A percentile compares a stretch with the other conserved stretches of the same genome.
phyloP scores from a whole-genome alignment of 768 basidiomycete genomes.

The Amylocystis lapponica region DNA sequence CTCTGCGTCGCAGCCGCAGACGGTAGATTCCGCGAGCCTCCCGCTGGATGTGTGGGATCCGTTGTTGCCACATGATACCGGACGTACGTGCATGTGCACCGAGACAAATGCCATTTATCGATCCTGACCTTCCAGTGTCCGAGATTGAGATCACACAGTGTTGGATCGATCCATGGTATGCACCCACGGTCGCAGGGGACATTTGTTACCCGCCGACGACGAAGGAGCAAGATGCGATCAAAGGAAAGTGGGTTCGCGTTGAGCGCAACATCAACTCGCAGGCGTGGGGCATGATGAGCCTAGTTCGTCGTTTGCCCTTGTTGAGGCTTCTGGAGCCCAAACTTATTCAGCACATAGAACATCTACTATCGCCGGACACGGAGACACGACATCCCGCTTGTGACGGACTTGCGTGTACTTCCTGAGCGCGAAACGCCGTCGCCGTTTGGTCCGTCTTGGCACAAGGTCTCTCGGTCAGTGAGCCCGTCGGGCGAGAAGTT shows the following conservation, averaged over 20 bases:
- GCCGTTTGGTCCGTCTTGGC: slow-evolving; percentile 49
- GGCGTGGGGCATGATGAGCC: slow-evolving; percentile 45
- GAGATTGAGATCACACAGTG: slow-evolving; percentile 74
- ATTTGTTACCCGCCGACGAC: slow-evolving; percentile 69
- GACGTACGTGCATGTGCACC: slow-evolving; percentile 42
- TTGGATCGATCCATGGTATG: slow-evolving; percentile 52
- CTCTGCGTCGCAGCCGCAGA: slow-evolving; percentile 22
- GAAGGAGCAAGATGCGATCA: slow-evolving; percentile 65
- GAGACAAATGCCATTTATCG: neutral
- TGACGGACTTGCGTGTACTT: slow-evolving; percentile 68
- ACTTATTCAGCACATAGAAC: slow-evolving; percentile 32
- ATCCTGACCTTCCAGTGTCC: slow-evolving; percentile 51
- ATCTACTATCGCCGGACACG: slow-evolving; percentile 85
- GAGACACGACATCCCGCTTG: slow-evolving; percentile 72
- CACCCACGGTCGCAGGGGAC: slow-evolving; percentile 29
- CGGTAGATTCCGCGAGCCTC: slow-evolving; percentile 57
- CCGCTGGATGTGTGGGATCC: slow-evolving; percentile 81
- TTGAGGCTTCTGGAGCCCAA: neutral
- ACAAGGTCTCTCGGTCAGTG: slow-evolving; percentile 40
- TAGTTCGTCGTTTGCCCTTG: slow-evolving; percentile 39
- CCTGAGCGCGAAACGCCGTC: slow-evolving; percentile 47
- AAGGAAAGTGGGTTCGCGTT: slow-evolving; percentile 88
- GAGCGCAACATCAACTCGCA: slow-evolving; percentile 73
- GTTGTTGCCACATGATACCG: slow-evolving; percentile 69
- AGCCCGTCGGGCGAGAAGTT: slow-evolving; percentile 44